Evolutionary conservation across 2,329 filamentous ascomycete species (phyloP).

Genomic region (Alternaria hordeiaustralica): DNA sequence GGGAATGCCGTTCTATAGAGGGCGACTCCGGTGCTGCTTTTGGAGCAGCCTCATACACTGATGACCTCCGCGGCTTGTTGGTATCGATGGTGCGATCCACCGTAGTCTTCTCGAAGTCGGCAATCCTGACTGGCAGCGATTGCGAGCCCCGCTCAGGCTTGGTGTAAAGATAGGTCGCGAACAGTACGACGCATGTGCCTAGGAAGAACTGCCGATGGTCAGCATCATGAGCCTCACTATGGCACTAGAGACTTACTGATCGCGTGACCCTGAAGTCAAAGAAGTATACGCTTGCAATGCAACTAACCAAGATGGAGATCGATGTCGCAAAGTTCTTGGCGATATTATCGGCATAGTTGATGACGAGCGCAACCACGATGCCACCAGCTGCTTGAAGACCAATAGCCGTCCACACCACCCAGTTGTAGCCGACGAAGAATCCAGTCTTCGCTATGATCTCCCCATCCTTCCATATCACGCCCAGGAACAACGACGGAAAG

Average conservation of each 20-base stretch:
- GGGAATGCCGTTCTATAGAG: constrained; percentile 26
- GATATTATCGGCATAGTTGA: constrained; percentile 86
- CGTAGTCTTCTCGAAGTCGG: constrained; percentile 77
- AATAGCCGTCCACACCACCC: constrained; percentile 86
- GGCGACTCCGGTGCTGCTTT: constrained; percentile 33
- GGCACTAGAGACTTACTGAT: constrained; percentile 30
- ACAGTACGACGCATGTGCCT: constrained; percentile 79
- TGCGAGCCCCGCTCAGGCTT: constrained; percentile 62
- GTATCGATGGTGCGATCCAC: constrained; percentile 54
- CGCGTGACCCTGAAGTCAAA: constrained; percentile 78
- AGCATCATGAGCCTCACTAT: neutral
- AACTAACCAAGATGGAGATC: constrained; percentile 88
- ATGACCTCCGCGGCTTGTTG: constrained; percentile 15
- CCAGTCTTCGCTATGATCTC: constrained; percentile 81
- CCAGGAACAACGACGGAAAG: constrained; percentile 85
- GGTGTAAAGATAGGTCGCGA: constrained; percentile 86
- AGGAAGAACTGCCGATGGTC: constrained; percentile 70
- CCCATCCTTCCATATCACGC: constrained; percentile 86
- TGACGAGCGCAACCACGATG: constrained; percentile 80
- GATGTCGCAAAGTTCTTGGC: constrained; percentile 93
- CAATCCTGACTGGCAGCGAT: constrained; percentile 71
- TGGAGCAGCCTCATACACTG: constrained; percentile 12
- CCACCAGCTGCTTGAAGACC: constrained; percentile 83
- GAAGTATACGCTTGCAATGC: constrained; percentile 82
- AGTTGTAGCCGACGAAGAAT: constrained; percentile 95